A percentile compares a stretch with the other conserved stretches of the same genome.
Evolutionary conservation across 179 eudicot genomes (phyloP).

Genomic region (Patellifolia procumbens): DNA sequence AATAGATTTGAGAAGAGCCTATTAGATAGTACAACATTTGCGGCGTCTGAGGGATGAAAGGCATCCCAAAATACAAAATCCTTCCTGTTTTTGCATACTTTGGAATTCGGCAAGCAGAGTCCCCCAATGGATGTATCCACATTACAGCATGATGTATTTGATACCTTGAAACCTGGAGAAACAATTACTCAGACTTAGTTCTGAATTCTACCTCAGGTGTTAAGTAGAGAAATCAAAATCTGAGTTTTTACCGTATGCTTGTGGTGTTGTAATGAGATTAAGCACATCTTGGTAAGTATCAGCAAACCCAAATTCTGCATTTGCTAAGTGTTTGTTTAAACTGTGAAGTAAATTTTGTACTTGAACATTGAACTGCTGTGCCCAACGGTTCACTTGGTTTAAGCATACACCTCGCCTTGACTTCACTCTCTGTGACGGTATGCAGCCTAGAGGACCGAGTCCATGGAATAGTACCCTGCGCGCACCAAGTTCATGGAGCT

Average conservation of each 20-base stretch:
- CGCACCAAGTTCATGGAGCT: constrained; percentile 66
- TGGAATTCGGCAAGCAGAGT: constrained; percentile 73
- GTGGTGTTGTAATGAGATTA: constrained; percentile 58
- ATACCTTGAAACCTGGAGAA: constrained; percentile 63
- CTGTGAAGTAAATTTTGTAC: constrained; percentile 44
- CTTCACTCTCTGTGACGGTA: constrained; percentile 84
- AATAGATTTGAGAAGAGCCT: constrained; percentile 52
- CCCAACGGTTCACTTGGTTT: constrained; percentile 63
- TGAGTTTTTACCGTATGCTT: constrained; percentile 48
- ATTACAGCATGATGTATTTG: constrained; percentile 77
- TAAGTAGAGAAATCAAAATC: neutral
- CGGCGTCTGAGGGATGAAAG: constrained; percentile 90
- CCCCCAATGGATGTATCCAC: constrained; percentile 79
- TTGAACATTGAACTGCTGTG: constrained; percentile 54
- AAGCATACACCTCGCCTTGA: constrained; percentile 66
- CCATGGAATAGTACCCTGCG: constrained; percentile 81
- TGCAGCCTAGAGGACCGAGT: constrained; percentile 88
- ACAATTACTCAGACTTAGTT: neutral
- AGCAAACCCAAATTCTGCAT: constrained; percentile 58
- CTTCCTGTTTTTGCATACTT: constrained; percentile 54
- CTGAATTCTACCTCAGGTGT: neutral
- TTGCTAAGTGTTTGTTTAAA: constrained; percentile 49
- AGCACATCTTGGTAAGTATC: constrained; percentile 69
- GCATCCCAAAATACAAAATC: constrained; percentile 96
- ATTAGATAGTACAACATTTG: constrained; percentile 68